Base-by-base conservation (phyloP, 208 protist genomes). In the Wallacemonas rigidus region DNA sequence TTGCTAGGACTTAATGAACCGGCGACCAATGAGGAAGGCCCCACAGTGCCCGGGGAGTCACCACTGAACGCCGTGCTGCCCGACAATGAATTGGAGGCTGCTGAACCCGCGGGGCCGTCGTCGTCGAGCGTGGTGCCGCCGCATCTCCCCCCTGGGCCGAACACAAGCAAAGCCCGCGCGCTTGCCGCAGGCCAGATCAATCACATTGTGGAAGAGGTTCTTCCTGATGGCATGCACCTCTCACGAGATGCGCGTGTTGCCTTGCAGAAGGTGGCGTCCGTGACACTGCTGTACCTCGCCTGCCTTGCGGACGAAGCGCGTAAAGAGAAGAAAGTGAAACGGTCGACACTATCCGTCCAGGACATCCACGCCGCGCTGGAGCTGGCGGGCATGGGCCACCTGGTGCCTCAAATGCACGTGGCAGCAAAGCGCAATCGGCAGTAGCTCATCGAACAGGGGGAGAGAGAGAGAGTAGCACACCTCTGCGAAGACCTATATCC, bases 161-260 rank as follows among this genome's bases (percentile, higher is more conserved):
- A 9, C 12, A 57, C 36, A 2, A 60, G 45, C 53, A 75, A 75
- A 17, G 70, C 57, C 17, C 75, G 82, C 14, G 77, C 79, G 40
- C 75, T 96, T n/a, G 89, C 91, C 7, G 80, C 81, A n/a, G 88
- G 87, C 2, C 89, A 94, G 51, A 89, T 96, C 6, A 80, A 89
- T 47, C 87, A 87, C 12, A 61, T 91, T 3, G 83, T 92, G 0
- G 69, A 71, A n/a, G 75, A 63, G 1, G 89, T 80, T 1, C 67
- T 93, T n/a, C 87, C 85, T 2, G 79, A 82, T 36, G 87, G 86
- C 0, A 89, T 92, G 76, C 82, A 86, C 67, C 44, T 94, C 2
- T 83, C 91, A 1, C 78, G 79, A 1, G 87, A 93, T 8, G 89
- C 91, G 1, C 82, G 84, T 26, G 72, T 92, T 15, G 91, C 91